A percentile compares a stretch with the other conserved stretches of the same genome.
These are phyloP conservation scores for Myriangium duriaei DNA, from an alignment of 2,329 filamentous ascomycete genomes.

Conservation along the genomic window DNA sequence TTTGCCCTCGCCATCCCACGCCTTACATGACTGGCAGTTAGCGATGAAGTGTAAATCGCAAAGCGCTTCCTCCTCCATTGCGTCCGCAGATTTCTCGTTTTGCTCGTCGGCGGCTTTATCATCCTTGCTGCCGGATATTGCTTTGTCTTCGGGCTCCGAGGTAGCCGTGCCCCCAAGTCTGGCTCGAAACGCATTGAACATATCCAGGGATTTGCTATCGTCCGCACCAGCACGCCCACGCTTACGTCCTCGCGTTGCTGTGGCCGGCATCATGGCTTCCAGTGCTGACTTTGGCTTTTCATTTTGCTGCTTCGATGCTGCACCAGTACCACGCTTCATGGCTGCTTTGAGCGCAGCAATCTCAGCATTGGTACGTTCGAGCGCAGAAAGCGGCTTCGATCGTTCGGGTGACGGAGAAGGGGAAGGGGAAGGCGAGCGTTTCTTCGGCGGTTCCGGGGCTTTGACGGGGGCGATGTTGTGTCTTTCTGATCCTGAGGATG, in stretches of 20 bases:
- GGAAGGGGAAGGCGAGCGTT: constrained; percentile 14
- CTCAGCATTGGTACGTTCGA: constrained; percentile 65
- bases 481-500: constrained; percentile 13
- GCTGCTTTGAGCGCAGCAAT: constrained; percentile 71
- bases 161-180: constrained; percentile 47
- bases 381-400: constrained; percentile 14
- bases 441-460: constrained; percentile 4
- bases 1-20: constrained; percentile 59
- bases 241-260: constrained; percentile 58
- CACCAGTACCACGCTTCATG: constrained; percentile 51
- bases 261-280: constrained; percentile 62
- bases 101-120: constrained; percentile 1
- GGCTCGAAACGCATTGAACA: constrained; percentile 68
- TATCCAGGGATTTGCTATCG: constrained; percentile 47
- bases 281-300: constrained; percentile 55
- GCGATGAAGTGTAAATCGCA: constrained; percentile 95
- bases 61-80: constrained; percentile 55
- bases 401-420: constrained; percentile 22
- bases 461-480: constrained; percentile 5
- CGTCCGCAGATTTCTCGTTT: constrained; percentile 10
- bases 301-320: constrained; percentile 29
- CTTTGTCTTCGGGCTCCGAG: not conserved
- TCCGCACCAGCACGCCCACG: constrained; percentile 39
- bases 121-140: constrained; percentile 2
- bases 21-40: constrained; percentile 81